phyloP scores from a whole-genome alignment of 202 grass and related monocot species.

The Setaria viridis region DNA sequence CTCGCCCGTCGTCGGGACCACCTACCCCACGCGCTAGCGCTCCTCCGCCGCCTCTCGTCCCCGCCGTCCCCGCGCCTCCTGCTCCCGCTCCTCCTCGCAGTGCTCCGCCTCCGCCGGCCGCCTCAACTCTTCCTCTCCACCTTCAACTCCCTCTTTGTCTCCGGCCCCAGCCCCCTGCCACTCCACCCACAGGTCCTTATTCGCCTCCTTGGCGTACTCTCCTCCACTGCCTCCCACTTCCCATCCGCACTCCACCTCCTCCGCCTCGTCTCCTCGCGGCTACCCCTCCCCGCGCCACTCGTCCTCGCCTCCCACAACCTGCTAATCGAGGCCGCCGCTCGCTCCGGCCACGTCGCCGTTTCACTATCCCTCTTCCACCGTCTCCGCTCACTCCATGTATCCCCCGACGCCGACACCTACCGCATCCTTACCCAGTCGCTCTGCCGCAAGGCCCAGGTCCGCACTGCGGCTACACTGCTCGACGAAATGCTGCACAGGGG shows the following conservation, averaged over 20 bases:
- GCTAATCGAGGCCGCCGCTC: slow-evolving; percentile 74
- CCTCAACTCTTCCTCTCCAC: slow-evolving; percentile 60
- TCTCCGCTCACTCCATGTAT: slow-evolving; percentile 59
- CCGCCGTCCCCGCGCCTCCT: slow-evolving; percentile 53
- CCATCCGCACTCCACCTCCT: slow-evolving; percentile 71
- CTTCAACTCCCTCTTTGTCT: slow-evolving; percentile 66
- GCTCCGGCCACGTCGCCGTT: slow-evolving; percentile 63
- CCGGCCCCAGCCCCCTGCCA: slow-evolving; percentile 47
- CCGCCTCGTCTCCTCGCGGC: slow-evolving; percentile 61
- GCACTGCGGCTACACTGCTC: slow-evolving; percentile 63
- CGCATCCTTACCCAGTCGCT: slow-evolving; percentile 68
- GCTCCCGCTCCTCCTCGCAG: slow-evolving; percentile 50
- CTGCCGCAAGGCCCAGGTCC: slow-evolving; percentile 73
- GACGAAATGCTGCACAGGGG: slow-evolving; percentile 91
- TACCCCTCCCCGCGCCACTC: slow-evolving; percentile 66
- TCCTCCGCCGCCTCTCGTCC: slow-evolving; percentile 53
- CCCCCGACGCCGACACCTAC: slow-evolving; percentile 73
- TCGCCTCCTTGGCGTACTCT: slow-evolving; percentile 58
- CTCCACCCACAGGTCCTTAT: slow-evolving; percentile 63
- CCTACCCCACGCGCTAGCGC: slow-evolving; percentile 57
- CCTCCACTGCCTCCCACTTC: slow-evolving; percentile 55
- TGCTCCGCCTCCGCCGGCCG: slow-evolving; percentile 49
- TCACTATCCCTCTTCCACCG: slow-evolving; percentile 79
- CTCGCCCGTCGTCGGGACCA: slow-evolving; percentile 51
- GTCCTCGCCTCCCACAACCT: slow-evolving; percentile 75